Base-by-base conservation (phyloP, 169 alveolate genomes). In the Plasmodium inui region DNA sequence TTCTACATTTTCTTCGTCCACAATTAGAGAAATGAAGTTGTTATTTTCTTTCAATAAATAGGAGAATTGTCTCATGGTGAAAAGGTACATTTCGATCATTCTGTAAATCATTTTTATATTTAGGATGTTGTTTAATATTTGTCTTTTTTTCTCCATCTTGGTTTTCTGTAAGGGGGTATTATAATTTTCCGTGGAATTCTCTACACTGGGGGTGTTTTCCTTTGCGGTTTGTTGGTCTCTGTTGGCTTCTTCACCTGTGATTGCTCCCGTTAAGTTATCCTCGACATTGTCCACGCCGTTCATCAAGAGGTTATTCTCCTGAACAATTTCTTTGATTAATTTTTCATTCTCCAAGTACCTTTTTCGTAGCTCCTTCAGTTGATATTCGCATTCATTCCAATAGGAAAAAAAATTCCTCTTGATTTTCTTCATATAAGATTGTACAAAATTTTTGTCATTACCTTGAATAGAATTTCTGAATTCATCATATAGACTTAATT, bases 41-140 rank as follows among this genome's bases (percentile, higher is more conserved):
- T 67, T 89, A 67, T 78, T 89, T 80, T 89, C 94, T 67, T 89
- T 89, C 82, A 89, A 79, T 79, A 78, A 79, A 61, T 12, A 30
- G 71, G 74, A 79, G 34, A 89, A 79, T 79, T 89, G 94, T 22
- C 94, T 71, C 94, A 89, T 89, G 82, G 83, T 41, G 82, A 89
- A 89, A 50, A 89, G 70, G 82, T 89, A 89, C 89, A 89, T 89
- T 79, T 89, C 94, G 44, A 89, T 14, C 10, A 80, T 41, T 30
- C 94, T 89, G 72, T 89, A 89, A n/a, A 32, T 79, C 82, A 89
- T 57, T 89, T 61, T 89, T 79, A 89, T 89, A 79, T 89, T 89
- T 82, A 89, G 44, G 22, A 89, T 79, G 34, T 79, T 79, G 76
- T 78, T 89, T 46, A 89, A 50, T 61, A 89, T 89, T 55, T 79